These are phyloP conservation scores for Exophiala phaeomuriformis DNA, from an alignment of 2,329 filamentous ascomycete species.

Conservation along the genomic window DNA sequence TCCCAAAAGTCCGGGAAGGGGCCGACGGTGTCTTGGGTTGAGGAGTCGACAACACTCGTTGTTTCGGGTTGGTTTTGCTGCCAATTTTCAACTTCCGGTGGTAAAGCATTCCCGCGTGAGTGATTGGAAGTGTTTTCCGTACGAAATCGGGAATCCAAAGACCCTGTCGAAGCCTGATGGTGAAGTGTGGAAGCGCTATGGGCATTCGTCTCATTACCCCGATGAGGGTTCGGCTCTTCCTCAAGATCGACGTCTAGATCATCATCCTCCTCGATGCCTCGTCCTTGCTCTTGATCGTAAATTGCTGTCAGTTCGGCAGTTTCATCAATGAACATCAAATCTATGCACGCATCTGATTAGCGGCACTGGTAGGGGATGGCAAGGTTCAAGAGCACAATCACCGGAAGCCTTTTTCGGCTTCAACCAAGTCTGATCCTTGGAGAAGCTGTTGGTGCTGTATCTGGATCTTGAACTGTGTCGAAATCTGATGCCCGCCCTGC, in stretches of 20 bases:
- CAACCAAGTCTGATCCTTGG: conserved; percentile 32
- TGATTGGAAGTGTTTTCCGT: neutral
- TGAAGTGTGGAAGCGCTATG: neutral
- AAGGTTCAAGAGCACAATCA: neutral
- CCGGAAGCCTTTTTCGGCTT: conserved; percentile 24
- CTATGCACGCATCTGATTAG: neutral
- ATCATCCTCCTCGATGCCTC: neutral
- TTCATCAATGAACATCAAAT: conserved; percentile 28
- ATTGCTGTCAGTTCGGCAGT: conserved; percentile 25
- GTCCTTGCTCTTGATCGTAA: conserved; percentile 10
- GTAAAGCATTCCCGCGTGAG: neutral
- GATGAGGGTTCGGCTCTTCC: neutral
- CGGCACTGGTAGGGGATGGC: neutral
- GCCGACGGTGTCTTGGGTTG: neutral
- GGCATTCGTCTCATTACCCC: neutral
- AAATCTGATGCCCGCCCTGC: conserved; percentile 22
- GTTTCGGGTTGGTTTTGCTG: neutral
- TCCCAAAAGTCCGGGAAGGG: neutral
- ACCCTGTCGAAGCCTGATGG: neutral
- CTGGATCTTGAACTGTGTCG: conserved; percentile 32
- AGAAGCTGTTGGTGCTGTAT: conserved; percentile 30
- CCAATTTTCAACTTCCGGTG: neutral
- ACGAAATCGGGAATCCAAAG: neutral
- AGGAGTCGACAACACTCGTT: neutral
- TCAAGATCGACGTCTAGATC: neutral